Conservation (phyloP, 2,329 filamentous ascomycete genomes). For the Beauveria australis region DNA sequence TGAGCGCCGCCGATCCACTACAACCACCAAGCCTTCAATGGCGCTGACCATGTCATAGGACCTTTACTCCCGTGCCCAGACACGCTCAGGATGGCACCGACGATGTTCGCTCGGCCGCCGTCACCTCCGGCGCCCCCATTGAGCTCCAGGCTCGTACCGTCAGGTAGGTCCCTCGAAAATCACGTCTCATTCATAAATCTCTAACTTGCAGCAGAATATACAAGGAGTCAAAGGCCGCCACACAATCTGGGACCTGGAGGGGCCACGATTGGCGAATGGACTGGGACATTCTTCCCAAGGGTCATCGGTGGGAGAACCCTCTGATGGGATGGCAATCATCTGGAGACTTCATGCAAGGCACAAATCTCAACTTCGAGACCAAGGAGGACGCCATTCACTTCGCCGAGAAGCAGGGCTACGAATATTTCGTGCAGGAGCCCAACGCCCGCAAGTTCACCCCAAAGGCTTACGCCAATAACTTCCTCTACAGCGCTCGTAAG, state of each 20-base stretch:
- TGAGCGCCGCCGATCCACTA: conserved; percentile 31
- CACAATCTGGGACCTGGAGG: conserved; percentile 87
- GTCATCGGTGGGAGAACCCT: conserved; percentile 96
- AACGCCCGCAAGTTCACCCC: conserved; percentile 77
- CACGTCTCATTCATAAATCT: not conserved
- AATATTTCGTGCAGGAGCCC: conserved; percentile 97
- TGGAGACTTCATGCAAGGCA: conserved; percentile 90
- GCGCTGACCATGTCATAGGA: conserved; percentile 40
- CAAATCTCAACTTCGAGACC: conserved; percentile 77
- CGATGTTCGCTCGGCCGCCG: conserved; percentile 68
- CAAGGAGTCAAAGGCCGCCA: conserved; percentile 85
- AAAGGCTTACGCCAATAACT: conserved; percentile 97
- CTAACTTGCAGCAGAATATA: conserved; percentile 61
- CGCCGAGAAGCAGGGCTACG: conserved; percentile 97
- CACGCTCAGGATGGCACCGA: conserved; percentile 87
- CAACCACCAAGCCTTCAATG: not conserved
- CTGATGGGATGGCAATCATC: conserved; percentile 99
- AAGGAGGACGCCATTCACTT: conserved; percentile 95
- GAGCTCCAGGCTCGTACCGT: conserved; percentile 92
- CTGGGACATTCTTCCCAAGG: conserved; percentile 89
- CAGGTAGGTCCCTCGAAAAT: conserved; percentile 50
- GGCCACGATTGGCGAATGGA: conserved; percentile 91
- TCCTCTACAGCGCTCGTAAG: conserved; percentile 75
- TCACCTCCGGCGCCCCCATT: conserved; percentile 84
- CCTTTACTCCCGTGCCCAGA: conserved; percentile 86